Conservation (phyloP, 495 filamentous ascomycete genomes). For the Penicillium argentinense region DNA sequence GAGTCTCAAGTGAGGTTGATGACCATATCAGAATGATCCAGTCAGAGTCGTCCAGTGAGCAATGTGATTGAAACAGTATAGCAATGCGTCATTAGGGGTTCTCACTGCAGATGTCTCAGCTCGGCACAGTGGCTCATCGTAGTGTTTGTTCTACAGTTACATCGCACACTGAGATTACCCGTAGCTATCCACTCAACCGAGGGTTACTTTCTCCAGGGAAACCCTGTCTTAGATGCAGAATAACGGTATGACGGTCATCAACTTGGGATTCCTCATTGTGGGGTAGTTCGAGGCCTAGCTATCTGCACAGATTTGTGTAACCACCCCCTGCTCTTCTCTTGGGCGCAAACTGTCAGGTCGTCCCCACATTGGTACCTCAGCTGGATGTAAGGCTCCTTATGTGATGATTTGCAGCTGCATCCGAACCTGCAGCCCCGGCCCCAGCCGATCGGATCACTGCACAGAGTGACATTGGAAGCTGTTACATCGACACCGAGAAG, state of each 20-base stretch:
- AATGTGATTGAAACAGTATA: too few species aligned
- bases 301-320: conserved; percentile 7
- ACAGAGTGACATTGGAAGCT: neutral
- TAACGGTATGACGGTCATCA: conserved; percentile 4
- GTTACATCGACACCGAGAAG: neutral
- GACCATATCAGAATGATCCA: too few species aligned
- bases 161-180: conserved; percentile 5
- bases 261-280: neutral
- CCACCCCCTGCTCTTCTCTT: neutral
- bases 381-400: too few species aligned
- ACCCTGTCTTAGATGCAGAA: conserved; percentile 2
- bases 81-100: too few species aligned
- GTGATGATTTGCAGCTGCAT: neutral
- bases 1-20: too few species aligned
- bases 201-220: conserved; percentile 7
- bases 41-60: too few species aligned
- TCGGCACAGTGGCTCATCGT: neutral
- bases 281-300: conserved; percentile 1
- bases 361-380: too few species aligned
- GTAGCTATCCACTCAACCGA: neutral
- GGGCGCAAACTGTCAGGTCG: too few species aligned
- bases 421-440: neutral
- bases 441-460: conserved; percentile 1
- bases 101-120: conserved; percentile 15
- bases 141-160: conserved; percentile 23